Evolutionary conservation across 2,329 filamentous ascomycete genomes (phyloP).

Genomic region (Lecanicillium sp.): DNA sequence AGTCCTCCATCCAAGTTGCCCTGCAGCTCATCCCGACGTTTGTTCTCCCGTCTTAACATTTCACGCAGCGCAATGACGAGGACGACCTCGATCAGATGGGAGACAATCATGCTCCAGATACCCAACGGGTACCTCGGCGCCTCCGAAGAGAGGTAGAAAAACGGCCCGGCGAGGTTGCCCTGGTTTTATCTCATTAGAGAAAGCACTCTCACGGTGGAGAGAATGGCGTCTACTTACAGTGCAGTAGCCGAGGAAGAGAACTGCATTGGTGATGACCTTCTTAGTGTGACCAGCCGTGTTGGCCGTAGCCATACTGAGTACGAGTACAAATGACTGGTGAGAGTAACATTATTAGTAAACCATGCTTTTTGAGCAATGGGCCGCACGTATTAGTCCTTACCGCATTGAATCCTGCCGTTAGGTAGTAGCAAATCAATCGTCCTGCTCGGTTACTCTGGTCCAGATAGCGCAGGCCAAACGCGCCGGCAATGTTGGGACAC

Average conservation of each 20-base stretch:
- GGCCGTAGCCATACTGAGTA: slow-evolving; percentile 19
- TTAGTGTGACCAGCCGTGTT: slow-evolving; percentile 30
- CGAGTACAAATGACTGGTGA: slow-evolving; percentile 20
- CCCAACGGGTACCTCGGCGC: slow-evolving; percentile 25
- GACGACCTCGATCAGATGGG: slow-evolving; percentile 19
- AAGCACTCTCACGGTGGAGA: no score
- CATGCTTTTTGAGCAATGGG: no score
- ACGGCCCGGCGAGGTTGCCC: slow-evolving; percentile 31
- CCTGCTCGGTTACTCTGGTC: no score
- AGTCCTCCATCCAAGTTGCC: not conserved
- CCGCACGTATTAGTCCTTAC: no score
- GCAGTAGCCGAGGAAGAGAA: slow-evolving; percentile 37
- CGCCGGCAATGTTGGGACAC: no score
- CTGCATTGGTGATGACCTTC: slow-evolving; percentile 34
- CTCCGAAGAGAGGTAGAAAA: slow-evolving; percentile 28
- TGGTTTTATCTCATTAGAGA: slow-evolving; percentile 6
- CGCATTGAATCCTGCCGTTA: no score
- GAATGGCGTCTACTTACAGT: slow-evolving; percentile 5
- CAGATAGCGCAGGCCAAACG: no score
- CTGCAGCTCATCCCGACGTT: slow-evolving; percentile 14
- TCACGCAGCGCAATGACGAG: slow-evolving; percentile 20
- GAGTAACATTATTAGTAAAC: no score
- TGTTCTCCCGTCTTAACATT: slow-evolving; percentile 23
- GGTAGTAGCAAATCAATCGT: no score
- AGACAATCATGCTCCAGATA: slow-evolving; percentile 16